phyloP scores from a whole-genome alignment of 331 rosid species.

The Telfairia occidentalis region DNA sequence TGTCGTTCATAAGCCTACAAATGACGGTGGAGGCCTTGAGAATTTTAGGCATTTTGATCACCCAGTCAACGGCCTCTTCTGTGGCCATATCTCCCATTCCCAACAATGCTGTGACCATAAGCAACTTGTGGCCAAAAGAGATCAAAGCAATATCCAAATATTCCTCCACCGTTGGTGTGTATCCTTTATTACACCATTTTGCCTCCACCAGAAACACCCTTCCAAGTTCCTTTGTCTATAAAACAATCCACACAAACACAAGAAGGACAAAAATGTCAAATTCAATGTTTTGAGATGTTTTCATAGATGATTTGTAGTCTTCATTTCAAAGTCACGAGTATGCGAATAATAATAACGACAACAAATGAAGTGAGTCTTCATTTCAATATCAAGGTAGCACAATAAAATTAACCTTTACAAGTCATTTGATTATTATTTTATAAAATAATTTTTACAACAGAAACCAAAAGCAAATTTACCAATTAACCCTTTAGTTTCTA shows the following conservation, averaged over 20 bases:
- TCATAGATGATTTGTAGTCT: not conserved
- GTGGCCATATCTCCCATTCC: slow-evolving; percentile 14
- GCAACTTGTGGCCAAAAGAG: not conserved
- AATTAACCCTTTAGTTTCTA: no score
- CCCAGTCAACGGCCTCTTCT: slow-evolving; percentile 16
- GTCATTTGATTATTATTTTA: no score
- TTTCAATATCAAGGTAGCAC: no score
- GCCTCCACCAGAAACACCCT: not conserved
- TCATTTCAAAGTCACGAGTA: no score
- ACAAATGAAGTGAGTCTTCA: no score
- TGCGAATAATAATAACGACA: no score
- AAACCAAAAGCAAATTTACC: no score
- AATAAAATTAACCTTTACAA: no score
- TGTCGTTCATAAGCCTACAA: slow-evolving; percentile 20
- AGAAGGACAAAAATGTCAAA: no score
- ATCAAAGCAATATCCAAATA: not conserved
- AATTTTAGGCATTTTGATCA: slow-evolving; percentile 7
- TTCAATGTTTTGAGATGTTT: no score
- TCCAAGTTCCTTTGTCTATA: not conserved
- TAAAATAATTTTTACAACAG: no score
- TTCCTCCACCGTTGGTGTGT: not conserved
- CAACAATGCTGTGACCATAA: slow-evolving; percentile 5
- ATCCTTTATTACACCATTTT: not conserved
- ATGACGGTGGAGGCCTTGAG: not conserved
- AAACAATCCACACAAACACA: no score